A percentile compares a stretch with the other conserved stretches of the same genome.
These are phyloP conservation scores for Rubia yunnanensis DNA, from an alignment of 257 asterid genomes.

Conservation along the genomic window DNA sequence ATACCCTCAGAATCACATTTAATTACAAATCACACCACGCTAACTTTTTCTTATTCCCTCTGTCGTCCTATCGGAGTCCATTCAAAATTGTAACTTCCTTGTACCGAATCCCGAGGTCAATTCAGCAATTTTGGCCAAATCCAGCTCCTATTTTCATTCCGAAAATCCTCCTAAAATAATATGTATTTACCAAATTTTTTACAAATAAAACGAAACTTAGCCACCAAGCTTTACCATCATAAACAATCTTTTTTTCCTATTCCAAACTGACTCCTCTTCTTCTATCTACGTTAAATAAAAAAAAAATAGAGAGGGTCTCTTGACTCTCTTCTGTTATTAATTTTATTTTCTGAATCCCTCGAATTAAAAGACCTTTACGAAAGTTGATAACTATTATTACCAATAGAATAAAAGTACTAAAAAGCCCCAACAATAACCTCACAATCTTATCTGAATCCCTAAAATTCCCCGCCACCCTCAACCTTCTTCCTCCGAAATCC, in stretches of 20 bases:
- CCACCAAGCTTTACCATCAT: neutral
- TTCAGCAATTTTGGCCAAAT: neutral
- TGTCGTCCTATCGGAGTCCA: neutral
- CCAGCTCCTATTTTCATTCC: neutral
- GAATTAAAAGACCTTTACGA: neutral
- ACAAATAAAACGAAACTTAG: neutral
- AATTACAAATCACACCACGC: constrained; percentile 3
- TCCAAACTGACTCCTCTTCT: neutral
- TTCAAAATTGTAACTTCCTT: neutral
- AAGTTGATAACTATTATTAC: neutral
- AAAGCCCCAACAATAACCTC: constrained; percentile 15
- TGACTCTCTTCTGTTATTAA: neutral
- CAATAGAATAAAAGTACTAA: constrained; percentile 16
- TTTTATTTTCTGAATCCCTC: neutral
- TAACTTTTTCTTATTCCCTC: neutral
- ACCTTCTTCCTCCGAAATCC: constrained; percentile 2
- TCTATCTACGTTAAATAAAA: neutral
- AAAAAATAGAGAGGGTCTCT: no score
- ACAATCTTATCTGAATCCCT: constrained; percentile 8
- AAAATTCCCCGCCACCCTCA: constrained; percentile 3
- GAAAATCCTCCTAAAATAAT: neutral
- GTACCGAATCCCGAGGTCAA: neutral
- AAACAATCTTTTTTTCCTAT: no score
- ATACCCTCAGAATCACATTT: neutral
- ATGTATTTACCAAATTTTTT: neutral